These are phyloP conservation scores for Arachis stenosperma DNA, from an alignment of 306 rosid genomes.

Conservation along the genomic window DNA sequence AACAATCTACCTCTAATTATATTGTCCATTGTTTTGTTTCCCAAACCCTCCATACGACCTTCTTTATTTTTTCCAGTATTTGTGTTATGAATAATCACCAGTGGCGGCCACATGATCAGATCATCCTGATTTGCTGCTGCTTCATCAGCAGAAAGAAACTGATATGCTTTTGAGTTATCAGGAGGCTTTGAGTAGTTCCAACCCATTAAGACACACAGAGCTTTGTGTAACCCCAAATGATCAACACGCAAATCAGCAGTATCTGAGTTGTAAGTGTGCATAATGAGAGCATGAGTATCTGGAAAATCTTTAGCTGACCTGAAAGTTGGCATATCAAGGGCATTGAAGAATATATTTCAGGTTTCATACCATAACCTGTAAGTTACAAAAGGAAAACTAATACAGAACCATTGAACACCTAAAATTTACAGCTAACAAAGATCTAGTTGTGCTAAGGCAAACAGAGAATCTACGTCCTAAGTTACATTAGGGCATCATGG, in stretches of 20 bases:
- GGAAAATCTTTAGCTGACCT: conserved; percentile 95
- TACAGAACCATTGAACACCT: conserved; percentile 43
- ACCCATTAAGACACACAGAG: conserved; percentile 94
- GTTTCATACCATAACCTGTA: conserved; percentile 50
- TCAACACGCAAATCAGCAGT: conserved; percentile 74
- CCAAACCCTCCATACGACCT: conserved; percentile 99
- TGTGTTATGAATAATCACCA: conserved; percentile 94
- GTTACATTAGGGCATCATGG: conserved; percentile 11
- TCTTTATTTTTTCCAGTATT: conserved; percentile 86
- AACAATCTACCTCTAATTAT: conserved; percentile 81
- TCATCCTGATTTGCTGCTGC: conserved; percentile 94
- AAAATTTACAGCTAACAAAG: conserved; percentile 7
- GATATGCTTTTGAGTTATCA: conserved; percentile 86
- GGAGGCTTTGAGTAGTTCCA: conserved; percentile 90
- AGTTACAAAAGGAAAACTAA: conserved; percentile 48
- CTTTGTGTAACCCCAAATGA: conserved; percentile 97
- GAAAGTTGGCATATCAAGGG: conserved; percentile 75
- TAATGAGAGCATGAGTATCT: conserved; percentile 86
- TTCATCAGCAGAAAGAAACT: conserved; percentile 81
- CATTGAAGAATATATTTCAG: conserved; percentile 68
- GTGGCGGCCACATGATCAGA: conserved; percentile 97
- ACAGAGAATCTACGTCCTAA: conserved; percentile 32
- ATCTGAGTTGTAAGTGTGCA: conserved; percentile 89
- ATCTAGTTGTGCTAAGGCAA: conserved; percentile 16
- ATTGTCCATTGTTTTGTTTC: conserved; percentile 97